Evolutionary conservation across 495 filamentous ascomycete genomes (phyloP).

Genomic region (Neurospora tetraspora): DNA sequence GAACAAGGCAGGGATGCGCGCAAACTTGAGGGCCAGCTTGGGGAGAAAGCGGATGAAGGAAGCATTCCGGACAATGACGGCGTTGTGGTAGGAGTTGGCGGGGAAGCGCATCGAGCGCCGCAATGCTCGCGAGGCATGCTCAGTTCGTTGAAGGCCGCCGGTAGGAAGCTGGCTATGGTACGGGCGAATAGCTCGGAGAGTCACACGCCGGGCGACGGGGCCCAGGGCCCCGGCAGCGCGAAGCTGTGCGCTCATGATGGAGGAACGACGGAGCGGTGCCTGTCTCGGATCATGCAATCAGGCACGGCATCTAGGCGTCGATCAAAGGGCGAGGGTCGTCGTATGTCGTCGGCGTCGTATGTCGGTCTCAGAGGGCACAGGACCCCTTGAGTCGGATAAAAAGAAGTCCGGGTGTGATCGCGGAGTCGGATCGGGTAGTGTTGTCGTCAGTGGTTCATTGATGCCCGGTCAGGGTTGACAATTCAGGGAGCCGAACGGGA

Average conservation of each 20-base stretch:
- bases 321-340: background rate
- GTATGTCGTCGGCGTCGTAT: background rate
- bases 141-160: conserved; percentile 59
- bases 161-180: conserved; percentile 49
- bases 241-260: conserved; percentile 73
- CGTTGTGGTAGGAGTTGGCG: conserved; percentile 74
- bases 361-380: background rate
- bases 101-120: conserved; percentile 62
- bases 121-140: conserved; percentile 48
- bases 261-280: conserved; percentile 1
- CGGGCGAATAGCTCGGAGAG: conserved; percentile 52
- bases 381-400: background rate
- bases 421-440: background rate
- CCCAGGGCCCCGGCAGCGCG: conserved; percentile 57
- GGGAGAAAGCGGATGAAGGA: conserved; percentile 85
- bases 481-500: background rate
- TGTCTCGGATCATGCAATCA: background rate
- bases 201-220: conserved; percentile 50
- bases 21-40: conserved; percentile 77
- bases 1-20: conserved; percentile 79
- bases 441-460: background rate
- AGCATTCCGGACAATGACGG: conserved; percentile 71
- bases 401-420: background rate
- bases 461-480: background rate
- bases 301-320: background rate